Evolutionary conservation across 129 eudicot species (phyloP).

Genomic region (Dittrichia graveolens): DNA sequence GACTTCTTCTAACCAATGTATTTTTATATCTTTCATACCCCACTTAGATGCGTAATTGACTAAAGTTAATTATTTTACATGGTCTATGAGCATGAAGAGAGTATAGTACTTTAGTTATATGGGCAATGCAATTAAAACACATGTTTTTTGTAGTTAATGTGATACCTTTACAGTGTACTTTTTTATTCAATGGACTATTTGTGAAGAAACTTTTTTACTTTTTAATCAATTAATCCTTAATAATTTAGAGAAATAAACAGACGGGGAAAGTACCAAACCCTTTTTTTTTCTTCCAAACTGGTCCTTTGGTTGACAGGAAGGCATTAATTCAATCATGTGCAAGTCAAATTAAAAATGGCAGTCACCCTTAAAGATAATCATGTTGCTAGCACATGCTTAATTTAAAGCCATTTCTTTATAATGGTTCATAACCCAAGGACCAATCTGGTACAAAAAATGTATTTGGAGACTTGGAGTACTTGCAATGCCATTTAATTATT

Average conservation of each 20-base stretch:
- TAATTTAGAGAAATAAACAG: neutral
- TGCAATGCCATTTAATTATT: too few species aligned
- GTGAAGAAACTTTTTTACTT: neutral
- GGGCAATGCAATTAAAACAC: neutral
- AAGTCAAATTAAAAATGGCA: neutral
- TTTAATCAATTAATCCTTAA: neutral
- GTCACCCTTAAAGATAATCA: neutral
- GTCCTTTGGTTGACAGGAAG: neutral
- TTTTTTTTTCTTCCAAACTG: neutral
- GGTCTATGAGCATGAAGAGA: neutral
- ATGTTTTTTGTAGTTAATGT: neutral
- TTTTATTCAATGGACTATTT: neutral
- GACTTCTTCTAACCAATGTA: neutral
- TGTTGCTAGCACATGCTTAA: too few species aligned
- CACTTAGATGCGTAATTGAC: neutral
- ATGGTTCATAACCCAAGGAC: too few species aligned
- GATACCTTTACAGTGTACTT: neutral
- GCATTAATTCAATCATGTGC: neutral
- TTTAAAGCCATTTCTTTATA: too few species aligned
- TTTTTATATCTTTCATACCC: neutral
- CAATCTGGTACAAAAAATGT: too few species aligned
- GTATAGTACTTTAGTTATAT: neutral
- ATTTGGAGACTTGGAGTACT: too few species aligned
- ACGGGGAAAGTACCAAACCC: neutral
- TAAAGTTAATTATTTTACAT: neutral